Evolutionary conservation across 1,139 yeast species (phyloP), one percentile per base, ranked within the genome.

Genomic region (Geotrichum restrictum): DNA sequence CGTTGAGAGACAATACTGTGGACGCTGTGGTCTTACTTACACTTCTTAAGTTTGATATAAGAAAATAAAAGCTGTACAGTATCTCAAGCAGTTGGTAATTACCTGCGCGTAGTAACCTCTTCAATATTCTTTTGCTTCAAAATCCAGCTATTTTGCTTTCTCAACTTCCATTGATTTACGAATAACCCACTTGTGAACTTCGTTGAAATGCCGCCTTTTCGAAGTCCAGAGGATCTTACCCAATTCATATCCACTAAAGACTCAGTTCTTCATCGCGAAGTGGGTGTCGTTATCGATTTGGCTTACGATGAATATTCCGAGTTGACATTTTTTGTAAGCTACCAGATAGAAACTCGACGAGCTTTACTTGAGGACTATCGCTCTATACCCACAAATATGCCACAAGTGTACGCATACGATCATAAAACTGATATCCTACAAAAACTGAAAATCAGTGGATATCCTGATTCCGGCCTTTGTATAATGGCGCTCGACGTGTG

Each of bases 1-100:
- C 93, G 78, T 81, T 73, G 88, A 85, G 84, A 91, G 98, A 83
- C 95, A 87, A 80, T 93, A 93, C 97, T 93, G 98, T 80, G 98
- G 98, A 81, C 91, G 88, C 82, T 93, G 98, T 81, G 97, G 89
- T 85, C 81, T 87, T 74, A 91, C 97, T 75, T 85, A 82, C 77
- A 45, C 48, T 49, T 42, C 52, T 37, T 48, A 48, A 49, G 45
- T 32, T 40, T 32, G 37, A 37, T 10, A 29, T 38, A 38, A 21
- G 36, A 22, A 31, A 47, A 31, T 39, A 31, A 32, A 32, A 32
- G 36, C 11, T 32, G 36, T 32, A 32, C 36, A 32, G n/a, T 32
- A 14, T 32, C 16, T 32, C 36, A 14, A 4, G 5, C 5, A 5
- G 13, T 6, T 32, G n/a, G 36, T 32, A 14, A 32, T 32, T 8